These are phyloP conservation scores for Yamadazyma laniorum DNA, from an alignment of 805 yeast species.

Conservation along the genomic window DNA sequence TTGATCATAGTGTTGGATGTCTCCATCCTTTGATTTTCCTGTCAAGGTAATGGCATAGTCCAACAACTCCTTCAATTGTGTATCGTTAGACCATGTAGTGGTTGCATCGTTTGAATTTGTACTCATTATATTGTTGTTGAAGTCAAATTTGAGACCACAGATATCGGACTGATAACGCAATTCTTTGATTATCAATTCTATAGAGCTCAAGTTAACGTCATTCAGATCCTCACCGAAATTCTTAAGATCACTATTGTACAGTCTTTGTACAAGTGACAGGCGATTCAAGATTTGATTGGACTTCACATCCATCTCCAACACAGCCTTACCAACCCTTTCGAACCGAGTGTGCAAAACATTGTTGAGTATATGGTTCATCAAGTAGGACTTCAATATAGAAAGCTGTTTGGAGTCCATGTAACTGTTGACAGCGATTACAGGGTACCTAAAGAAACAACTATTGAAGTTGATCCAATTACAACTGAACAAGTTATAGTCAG, in stretches of 20 bases:
- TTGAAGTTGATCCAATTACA: constrained; percentile 69
- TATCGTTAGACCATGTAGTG: constrained; percentile 31
- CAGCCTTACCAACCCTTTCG: constrained; percentile 58
- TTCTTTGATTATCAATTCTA: constrained; percentile 58
- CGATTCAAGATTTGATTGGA: constrained; percentile 65
- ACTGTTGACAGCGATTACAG: constrained; percentile 33
- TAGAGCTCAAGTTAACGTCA: constrained; percentile 37
- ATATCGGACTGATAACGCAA: constrained; percentile 48
- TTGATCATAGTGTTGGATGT: constrained; percentile 5
- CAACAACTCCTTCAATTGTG: constrained; percentile 28
- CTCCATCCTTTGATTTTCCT: constrained; percentile 8
- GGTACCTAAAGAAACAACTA: constrained; percentile 54
- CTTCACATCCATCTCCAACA: constrained; percentile 69
- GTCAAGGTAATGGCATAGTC: constrained; percentile 27
- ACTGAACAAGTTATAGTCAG: constrained; percentile 82
- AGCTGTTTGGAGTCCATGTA: constrained; percentile 8
- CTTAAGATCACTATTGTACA: constrained; percentile 50
- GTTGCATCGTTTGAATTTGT: constrained; percentile 1
- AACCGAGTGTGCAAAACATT: constrained; percentile 32
- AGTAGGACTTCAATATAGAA: constrained; percentile 14
- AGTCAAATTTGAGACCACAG: constrained; percentile 23
- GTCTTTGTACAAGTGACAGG: constrained; percentile 37
- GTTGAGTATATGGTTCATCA: constrained; percentile 14
- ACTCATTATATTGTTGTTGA: constrained; percentile 4
- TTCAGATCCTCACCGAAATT: constrained; percentile 26